phyloP scores from a whole-genome alignment of 2,329 filamentous ascomycete species.

The Ascochyta clinopodiicola region DNA sequence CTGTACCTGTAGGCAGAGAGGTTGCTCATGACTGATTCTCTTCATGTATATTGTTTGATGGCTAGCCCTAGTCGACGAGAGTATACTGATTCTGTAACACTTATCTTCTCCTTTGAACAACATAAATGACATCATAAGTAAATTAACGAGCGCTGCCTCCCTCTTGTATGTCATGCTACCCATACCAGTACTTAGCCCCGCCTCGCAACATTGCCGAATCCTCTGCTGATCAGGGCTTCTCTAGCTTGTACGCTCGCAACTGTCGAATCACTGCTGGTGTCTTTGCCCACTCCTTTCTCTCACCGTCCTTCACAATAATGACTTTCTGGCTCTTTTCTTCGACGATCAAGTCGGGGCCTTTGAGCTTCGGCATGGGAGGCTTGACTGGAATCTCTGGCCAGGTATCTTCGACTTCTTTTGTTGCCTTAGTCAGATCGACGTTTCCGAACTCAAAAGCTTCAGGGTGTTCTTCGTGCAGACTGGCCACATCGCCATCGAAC shows the following conservation, averaged over 20 bases:
- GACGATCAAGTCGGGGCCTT: neutral
- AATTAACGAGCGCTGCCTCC: no score
- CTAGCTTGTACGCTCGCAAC: neutral
- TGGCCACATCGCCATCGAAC: neutral
- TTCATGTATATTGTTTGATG: neutral
- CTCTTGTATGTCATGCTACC: neutral
- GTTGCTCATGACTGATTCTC: neutral
- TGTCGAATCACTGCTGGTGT: constrained; percentile 9
- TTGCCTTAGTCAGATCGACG: neutral
- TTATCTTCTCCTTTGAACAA: no score
- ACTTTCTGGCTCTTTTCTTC: constrained; percentile 8
- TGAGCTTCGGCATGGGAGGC: neutral
- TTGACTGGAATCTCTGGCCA: constrained; percentile 4
- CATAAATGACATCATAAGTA: no score
- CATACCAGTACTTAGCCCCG: no score
- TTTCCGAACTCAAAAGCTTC: constrained; percentile 11
- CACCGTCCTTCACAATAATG: neutral
- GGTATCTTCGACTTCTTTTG: neutral
- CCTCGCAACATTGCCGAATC: neutral
- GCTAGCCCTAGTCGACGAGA: no score
- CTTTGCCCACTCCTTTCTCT: constrained; percentile 3
- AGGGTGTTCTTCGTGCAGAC: neutral
- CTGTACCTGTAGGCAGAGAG: neutral
- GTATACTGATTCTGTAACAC: no score
- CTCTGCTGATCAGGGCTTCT: neutral